Conservation (phyloP, 371 early-diverging fungal species). For the Mortierella sp. region DNA sequence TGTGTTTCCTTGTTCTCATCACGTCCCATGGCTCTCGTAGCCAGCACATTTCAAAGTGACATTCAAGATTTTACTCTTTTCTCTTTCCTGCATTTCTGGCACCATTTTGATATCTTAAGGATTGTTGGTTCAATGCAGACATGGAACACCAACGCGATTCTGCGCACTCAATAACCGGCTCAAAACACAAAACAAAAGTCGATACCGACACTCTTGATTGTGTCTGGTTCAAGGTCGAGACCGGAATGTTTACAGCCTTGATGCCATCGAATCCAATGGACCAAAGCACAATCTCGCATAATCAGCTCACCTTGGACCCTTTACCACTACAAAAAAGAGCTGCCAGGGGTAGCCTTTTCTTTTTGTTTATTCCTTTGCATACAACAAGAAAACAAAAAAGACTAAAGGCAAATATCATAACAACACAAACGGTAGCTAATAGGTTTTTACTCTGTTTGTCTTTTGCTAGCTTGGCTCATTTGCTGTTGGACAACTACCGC, state of each 20-base stretch:
- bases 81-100: background rate
- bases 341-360: background rate
- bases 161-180: background rate
- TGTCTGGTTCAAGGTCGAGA: background rate
- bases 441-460: background rate
- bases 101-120: background rate
- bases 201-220: background rate
- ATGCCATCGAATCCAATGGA: background rate
- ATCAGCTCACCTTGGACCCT: constrained; percentile 11
- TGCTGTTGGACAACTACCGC: background rate
- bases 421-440: background rate
- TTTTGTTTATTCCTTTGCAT: background rate
- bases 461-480: background rate
- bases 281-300: constrained; percentile 2
- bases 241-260: background rate
- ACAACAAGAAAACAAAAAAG: background rate
- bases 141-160: background rate
- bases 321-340: background rate
- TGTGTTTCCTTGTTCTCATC: background rate
- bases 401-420: background rate
- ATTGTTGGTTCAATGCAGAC: background rate
- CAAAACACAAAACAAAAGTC: background rate
- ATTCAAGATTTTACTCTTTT: too few relatives aligned
- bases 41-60: background rate
- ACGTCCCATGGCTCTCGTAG: background rate